phyloP scores from a whole-genome alignment of 805 yeast species.

The Vanderwaltozyma verrucispora region DNA sequence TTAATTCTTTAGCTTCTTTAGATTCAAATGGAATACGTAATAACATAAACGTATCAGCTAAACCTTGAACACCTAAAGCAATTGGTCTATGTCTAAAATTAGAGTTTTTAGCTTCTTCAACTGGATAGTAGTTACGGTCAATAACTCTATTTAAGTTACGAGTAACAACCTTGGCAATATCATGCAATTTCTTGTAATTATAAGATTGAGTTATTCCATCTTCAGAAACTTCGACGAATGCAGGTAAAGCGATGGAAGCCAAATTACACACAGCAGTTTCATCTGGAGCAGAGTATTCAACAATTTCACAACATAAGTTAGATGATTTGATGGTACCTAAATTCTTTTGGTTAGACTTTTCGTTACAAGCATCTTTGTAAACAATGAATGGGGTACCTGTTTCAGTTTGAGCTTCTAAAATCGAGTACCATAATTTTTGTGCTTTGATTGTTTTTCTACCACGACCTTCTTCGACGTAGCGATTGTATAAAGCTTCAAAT shows the following conservation, averaged over 20 bases:
- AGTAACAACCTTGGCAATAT: conserved; percentile 63
- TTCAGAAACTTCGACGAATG: conserved; percentile 43
- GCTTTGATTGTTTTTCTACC: conserved; percentile 56
- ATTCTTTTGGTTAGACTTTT: conserved; percentile 80
- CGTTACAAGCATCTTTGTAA: conserved; percentile 83
- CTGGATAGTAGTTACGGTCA: conserved; percentile 77
- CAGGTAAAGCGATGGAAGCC: conserved; percentile 81
- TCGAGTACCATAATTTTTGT: conserved; percentile 80
- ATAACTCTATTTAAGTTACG: conserved; percentile 72
- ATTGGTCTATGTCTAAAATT: conserved; percentile 80
- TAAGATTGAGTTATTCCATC: conserved; percentile 38
- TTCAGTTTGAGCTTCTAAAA: conserved; percentile 84
- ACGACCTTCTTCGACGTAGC: conserved; percentile 58
- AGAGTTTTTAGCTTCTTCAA: conserved; percentile 57
- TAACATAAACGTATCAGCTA: conserved; percentile 80
- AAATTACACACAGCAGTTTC: conserved; percentile 93
- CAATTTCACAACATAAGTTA: conserved; percentile 85
- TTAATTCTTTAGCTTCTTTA: conserved; percentile 61
- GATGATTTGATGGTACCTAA: conserved; percentile 87
- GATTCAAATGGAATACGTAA: conserved; percentile 84
- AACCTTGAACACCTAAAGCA: conserved; percentile 92
- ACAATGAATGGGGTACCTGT: conserved; percentile 93
- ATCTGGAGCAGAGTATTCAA: conserved; percentile 78
- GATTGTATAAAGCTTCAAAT: conserved; percentile 55
- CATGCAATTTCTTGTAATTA: conserved; percentile 65